Base-by-base conservation (phyloP, 202 grass and related monocot genomes). In the Dendrocalamus latiflorus region DNA sequence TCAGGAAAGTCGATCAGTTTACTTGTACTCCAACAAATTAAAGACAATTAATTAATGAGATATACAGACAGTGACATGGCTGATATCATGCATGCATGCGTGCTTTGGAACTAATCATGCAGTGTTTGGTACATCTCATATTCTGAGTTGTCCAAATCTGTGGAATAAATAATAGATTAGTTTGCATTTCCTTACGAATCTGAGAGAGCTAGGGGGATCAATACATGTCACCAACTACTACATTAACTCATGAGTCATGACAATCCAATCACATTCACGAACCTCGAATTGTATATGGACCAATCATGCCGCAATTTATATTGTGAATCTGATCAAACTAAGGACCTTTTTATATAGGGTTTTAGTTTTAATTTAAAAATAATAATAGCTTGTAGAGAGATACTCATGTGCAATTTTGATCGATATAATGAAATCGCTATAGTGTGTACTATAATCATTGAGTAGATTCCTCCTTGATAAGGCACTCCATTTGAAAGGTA, bases 301-400 rank as follows among this genome's bases (percentile, higher is more conserved):
- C n/a, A n/a, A n/a, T n/a, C n/a, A 89, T 65, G 64, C 1, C 39
- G 17, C 26, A 81, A 50, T 89, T 62, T 85, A 81, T 81, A 33
- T 41, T 33, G 12, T 42, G 17, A 45, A 72, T 72, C 26, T 71
- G 30, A 85, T 66, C 25, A 25, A 22, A 34, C 21, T 57, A 51
- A 28, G 25, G n/a, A n/a, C n/a, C n/a, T n/a, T n/a, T n/a, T n/a
- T n/a, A n/a, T n/a, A n/a, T n/a, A n/a, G n/a, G n/a, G n/a, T n/a
- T n/a, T n/a, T n/a, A n/a, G n/a, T n/a, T n/a, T n/a, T n/a, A n/a
- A n/a, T n/a, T n/a, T n/a, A n/a, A n/a, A n/a, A n/a, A n/a, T n/a
- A n/a, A n/a, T n/a, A n/a, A n/a, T n/a, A n/a, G n/a, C n/a, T n/a
- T n/a, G n/a, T n/a, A n/a, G n/a, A n/a, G n/a, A n/a, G n/a, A n/a